Percentiles rank a stretch among this genome's conserved stretches.
Evolutionary conservation across 1,139 yeast species (phyloP).

Genomic region (Saccharomyces pastorianus): DNA sequence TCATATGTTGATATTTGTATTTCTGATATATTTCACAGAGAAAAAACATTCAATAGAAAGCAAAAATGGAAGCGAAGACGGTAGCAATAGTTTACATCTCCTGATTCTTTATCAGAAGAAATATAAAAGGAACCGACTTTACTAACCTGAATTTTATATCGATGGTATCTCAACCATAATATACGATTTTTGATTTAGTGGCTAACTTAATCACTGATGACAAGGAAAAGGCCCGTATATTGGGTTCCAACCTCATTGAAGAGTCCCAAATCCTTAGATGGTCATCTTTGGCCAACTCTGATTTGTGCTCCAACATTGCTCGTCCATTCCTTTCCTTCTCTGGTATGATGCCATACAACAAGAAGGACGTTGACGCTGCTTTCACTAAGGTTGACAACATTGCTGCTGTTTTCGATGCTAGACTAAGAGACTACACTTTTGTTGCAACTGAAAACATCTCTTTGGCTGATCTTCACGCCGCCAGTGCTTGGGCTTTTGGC

Average conservation of each 20-base stretch:
- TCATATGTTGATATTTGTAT: constrained; percentile 16
- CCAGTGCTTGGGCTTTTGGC: constrained; percentile 46
- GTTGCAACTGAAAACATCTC: constrained; percentile 81
- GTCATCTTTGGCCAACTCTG: constrained; percentile 65
- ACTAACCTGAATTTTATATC: constrained; percentile 1
- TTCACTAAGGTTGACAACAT: constrained; percentile 34
- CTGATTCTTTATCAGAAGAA: neutral
- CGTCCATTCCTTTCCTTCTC: constrained; percentile 30
- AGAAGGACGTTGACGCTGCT: constrained; percentile 56
- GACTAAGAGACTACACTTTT: constrained; percentile 65
- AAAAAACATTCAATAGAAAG: neutral
- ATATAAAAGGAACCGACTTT: neutral
- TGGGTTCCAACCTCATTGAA: constrained; percentile 56
- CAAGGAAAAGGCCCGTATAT: constrained; percentile 30
- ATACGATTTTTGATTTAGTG: constrained; percentile 10
- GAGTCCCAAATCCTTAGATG: constrained; percentile 63
- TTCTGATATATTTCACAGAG: constrained; percentile 9
- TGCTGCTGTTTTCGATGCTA: constrained; percentile 43
- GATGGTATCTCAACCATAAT: neutral
- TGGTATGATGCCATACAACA: constrained; percentile 56
- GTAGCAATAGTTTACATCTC: neutral
- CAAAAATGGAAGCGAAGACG: neutral
- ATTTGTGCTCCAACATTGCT: constrained; percentile 40
- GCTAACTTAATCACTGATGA: constrained; percentile 21
- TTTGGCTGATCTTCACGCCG: constrained; percentile 65